Conservation (phyloP, 768 basidiomycete species). For the Tulasnella calospora region DNA sequence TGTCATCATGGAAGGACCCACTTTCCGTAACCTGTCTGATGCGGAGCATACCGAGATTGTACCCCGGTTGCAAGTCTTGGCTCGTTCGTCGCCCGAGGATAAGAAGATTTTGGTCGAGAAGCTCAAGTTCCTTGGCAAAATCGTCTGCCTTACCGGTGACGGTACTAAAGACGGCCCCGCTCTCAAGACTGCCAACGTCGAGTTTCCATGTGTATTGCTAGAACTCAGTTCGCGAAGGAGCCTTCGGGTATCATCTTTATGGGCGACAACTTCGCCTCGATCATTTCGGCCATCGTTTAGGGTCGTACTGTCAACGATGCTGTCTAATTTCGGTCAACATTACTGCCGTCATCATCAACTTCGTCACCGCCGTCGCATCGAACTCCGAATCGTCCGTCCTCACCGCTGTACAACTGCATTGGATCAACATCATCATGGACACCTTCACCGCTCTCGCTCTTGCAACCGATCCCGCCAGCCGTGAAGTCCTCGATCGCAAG, state of each 20-base stretch:
- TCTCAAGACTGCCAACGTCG: conserved; percentile 90
- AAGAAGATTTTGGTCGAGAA: conserved; percentile 91
- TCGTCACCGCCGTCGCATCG: conserved; percentile 82
- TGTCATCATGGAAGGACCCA: conserved; percentile 96
- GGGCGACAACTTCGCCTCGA: conserved; percentile 95
- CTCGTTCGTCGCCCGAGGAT: conserved; percentile 95
- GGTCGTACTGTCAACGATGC: conserved; percentile 98
- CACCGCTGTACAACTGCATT: conserved; percentile 91
- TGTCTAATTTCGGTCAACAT: conserved; percentile 90
- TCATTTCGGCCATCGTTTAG: conserved; percentile 98
- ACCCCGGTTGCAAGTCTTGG: conserved; percentile 91
- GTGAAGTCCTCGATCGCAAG: conserved; percentile 73
- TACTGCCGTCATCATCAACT: conserved; percentile 91
- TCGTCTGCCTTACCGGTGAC: conserved; percentile 94
- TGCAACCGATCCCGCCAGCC: conserved; percentile 91
- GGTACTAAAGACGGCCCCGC: conserved; percentile 98
- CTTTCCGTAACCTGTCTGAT: conserved; percentile 73
- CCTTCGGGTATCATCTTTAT: conserved; percentile 98
- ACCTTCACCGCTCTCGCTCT: conserved; percentile 96
- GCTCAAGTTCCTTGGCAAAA: conserved; percentile 78
- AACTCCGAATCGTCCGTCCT: conserved; percentile 73
- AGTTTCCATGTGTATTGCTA: conserved; percentile 96
- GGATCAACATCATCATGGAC: conserved; percentile 99
- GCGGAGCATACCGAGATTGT: conserved; percentile 74
- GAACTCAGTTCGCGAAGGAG: conserved; percentile 98